Base-by-base conservation (phyloP, 768 basidiomycete genomes). In the Tephrocybe rancida region DNA sequence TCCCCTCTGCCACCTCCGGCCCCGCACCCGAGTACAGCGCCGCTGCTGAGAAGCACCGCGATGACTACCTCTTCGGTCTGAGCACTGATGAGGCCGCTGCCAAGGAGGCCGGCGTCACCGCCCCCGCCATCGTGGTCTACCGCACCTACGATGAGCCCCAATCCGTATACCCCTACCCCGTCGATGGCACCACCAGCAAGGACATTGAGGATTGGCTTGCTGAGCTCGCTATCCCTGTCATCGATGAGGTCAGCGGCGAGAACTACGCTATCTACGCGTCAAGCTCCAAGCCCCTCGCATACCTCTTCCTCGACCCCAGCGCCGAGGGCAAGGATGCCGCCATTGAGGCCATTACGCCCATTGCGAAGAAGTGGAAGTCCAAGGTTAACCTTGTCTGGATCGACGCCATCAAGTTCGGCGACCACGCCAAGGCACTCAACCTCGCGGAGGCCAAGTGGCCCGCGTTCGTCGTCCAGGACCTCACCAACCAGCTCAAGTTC, bases 371-470 rank as follows among this genome's bases (percentile, higher is more conserved):
- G 66, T 84, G 83, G 79, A 93, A 91, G 73, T 81, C 85, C 62
- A 87, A 92, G 73, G 65, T 98, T 68, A 97, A 97, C 86, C 97
- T 98, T 70, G 96, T 98, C 56, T 96, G 88, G 87, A 98, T 99
- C 62, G 97, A 99, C 70, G 95, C 93, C 21, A 74, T 88, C 74
- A 94, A 95, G 70, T 99, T 95, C 63, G 85, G 84, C 63, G 96
- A 98, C 64, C 97, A 99, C 75, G 97, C 88, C 61, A 95, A 93
- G 72, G 90, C 92, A 1, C 82, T 99, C 53, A 96, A 95, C 80
- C 81, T 99, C 51, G 67, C 69, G 24, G 91, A 93, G 64, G 71
- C 85, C 62, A 88, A 88, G 62, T 98, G 94, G 95, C 97, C 97
- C 10, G 79, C 86, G 35, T 95, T 99, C 66, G 95, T 98, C 64